Conservation (phyloP, 148 eudicot genomes). For the Nepenthes mirabilis region DNA sequence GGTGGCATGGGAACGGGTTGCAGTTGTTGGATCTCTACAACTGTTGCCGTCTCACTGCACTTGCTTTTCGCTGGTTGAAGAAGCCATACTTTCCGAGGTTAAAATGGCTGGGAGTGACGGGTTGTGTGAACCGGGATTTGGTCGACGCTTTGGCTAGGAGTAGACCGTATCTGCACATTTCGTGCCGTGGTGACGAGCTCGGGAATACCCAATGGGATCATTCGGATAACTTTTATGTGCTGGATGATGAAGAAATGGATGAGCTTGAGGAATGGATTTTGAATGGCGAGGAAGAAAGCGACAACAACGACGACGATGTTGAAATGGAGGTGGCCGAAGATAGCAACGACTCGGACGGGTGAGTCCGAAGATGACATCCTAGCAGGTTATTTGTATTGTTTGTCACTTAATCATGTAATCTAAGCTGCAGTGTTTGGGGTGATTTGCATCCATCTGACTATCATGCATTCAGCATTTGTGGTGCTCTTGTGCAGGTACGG, state of each 20-base stretch:
- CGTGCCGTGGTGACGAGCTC: conserved; percentile 71
- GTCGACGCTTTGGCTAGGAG: conserved; percentile 70
- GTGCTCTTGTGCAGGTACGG: no score
- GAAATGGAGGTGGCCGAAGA: conserved; percentile 24
- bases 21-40: conserved; percentile 75
- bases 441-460: no score
- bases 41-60: conserved; percentile 75
- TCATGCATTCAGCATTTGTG: no score
- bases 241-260: conserved; percentile 77
- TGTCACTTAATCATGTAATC: not conserved
- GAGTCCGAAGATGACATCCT: not conserved
- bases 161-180: conserved; percentile 67
- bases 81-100: conserved; percentile 86
- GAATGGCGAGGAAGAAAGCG: conserved; percentile 33
- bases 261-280: conserved; percentile 78
- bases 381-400: not conserved
- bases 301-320: conserved; percentile 18
- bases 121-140: conserved; percentile 55
- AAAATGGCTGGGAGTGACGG: conserved; percentile 83
- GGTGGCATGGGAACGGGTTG: conserved; percentile 70
- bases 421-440: not conserved
- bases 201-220: conserved; percentile 84
- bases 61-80: conserved; percentile 80
- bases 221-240: conserved; percentile 44
- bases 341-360: not conserved